These are phyloP conservation scores for Salix koriyanagi DNA, from an alignment of 345 rosid genomes.

Conservation along the genomic window DNA sequence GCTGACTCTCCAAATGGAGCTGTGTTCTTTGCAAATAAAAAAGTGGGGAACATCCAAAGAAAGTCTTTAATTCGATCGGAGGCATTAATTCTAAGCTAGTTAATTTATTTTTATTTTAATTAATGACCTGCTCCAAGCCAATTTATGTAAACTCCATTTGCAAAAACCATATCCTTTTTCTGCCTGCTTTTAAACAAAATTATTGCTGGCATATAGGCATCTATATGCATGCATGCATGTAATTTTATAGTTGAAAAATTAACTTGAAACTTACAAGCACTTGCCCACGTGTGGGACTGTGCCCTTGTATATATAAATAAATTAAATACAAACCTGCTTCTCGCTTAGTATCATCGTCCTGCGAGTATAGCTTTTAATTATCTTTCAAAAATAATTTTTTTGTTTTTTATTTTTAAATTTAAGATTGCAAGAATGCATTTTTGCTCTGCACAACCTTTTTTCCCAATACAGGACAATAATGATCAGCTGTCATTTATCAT, in stretches of 20 bases:
- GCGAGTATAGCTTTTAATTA: not conserved
- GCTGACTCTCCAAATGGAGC: not conserved
- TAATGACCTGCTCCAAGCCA: not conserved
- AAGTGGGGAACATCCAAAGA: not conserved
- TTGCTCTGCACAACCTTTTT: not conserved
- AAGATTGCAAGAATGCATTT: not conserved
- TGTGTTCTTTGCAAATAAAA: not conserved
- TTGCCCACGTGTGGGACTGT: not conserved
- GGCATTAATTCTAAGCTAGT: not conserved
- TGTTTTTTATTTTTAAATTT: not conserved
- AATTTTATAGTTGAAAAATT: not conserved
- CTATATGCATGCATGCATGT: constrained; percentile 1
- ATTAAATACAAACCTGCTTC: not conserved
- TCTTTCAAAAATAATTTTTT: not conserved
- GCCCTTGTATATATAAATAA: not conserved
- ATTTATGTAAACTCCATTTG: not conserved
- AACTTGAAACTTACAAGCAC: not conserved
- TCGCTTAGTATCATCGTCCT: not conserved
- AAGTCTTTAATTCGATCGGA: not conserved
- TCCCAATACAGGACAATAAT: not conserved
- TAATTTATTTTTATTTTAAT: not conserved
- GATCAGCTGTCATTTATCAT: not conserved
- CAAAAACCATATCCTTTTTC: not conserved
- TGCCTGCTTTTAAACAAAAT: not conserved
- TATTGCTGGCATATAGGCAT: not conserved